Base-by-base conservation (phyloP, 1,139 yeast species). In the Geotrichum citri-aurantii region DNA sequence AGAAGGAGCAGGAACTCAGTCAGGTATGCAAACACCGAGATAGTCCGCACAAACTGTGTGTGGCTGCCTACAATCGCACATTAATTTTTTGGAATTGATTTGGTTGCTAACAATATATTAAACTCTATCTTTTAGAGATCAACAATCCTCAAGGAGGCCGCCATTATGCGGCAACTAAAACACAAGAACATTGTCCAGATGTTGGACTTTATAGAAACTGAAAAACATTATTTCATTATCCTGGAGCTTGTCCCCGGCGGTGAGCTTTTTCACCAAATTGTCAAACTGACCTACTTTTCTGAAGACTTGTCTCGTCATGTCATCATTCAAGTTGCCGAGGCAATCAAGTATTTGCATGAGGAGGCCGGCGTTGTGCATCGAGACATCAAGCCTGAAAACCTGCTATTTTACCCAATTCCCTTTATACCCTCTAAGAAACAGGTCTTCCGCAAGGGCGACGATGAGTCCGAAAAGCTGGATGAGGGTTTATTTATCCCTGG, bases 301-400 rank as follows among this genome's bases (percentile, higher is more conserved):
- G 99, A 93, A 71, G 86, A 86, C 64, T 77, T 93, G 59, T 79
- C 96, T 6, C 79, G 95, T 51, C 97, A 92, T 74, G 86, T 92
- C 12, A 88, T 93, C 61, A 75, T 79, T 51, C 99, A 93, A 71
- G 84, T 93, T 55, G 90, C 96, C 10, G 79, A 85, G 55, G 95
- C 98, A 0, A 80, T 93, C 26, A 81, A 84, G 63, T 88, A 89
- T 71, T 77, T 93, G 66, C 99, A 93, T 74, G 84, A 83, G 63
- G 84, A 82, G 59, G 81, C 83, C 54, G 96, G 96, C 55, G 85
- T 93, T 50, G 99, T 91, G 21, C 99, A 93, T 71, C 80, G 99
- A 59, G 99, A 93, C 72, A 86, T 93, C 65, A 93, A 93, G 71
- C 98, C 99, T 0, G 99, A 93, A 68, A 93, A 93, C 72, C 76